Evolutionary conservation across 768 basidiomycete genomes (phyloP), one percentile per base, ranked within the genome.

Genomic region (Auricularia sp.): DNA sequence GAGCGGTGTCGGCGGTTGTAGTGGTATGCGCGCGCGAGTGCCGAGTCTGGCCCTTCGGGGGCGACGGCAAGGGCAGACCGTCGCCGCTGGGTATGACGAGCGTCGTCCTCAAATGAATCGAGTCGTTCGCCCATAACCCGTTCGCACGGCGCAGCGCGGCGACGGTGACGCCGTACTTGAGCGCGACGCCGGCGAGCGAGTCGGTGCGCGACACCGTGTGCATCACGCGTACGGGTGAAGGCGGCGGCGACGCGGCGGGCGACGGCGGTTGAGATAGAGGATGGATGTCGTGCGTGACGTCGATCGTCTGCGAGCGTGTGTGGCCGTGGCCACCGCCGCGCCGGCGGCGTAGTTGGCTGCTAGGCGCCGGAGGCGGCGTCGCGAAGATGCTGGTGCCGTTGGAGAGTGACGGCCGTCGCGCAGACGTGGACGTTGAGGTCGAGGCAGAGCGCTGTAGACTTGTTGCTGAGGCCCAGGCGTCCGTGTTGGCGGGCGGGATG

Each of bases 121-220:
- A 83, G 72, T 98, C 97, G 6, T 91, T 88, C 5, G 92, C 74
- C 97, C 97, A 99, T 7, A 99, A 79, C 68, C 94, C 91, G 74
- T 99, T 99, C 60, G 87, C 87, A 68, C 86, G 81, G 60, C 95
- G 87, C 12, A 99, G 81, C 14, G 89, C 87, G 34, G 91, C 82
- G 62, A 97, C 78, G 18, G 87, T 83, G 63, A 96, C 87, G 2
- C 91, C 92, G 73, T 98, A 97, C 69, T 87, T 91, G 61, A 98
- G 78, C 0, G 96, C 86, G 12, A 98, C 87, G 34, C 92, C 88
- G 16, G 93, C 84, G 36, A 98, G 77, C 10, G 95, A 90, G 72
- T 98, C 95, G 16, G 78, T 81, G 2, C 84, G 77, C 62, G 79
- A 76, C 47, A 98, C 79, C 95, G 77, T 43, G 16, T 59, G 56